Evolutionary conservation across 441 rosid genomes (phyloP), one percentile per base, ranked within the genome.

Genomic region (Erysimum pusillum): DNA sequence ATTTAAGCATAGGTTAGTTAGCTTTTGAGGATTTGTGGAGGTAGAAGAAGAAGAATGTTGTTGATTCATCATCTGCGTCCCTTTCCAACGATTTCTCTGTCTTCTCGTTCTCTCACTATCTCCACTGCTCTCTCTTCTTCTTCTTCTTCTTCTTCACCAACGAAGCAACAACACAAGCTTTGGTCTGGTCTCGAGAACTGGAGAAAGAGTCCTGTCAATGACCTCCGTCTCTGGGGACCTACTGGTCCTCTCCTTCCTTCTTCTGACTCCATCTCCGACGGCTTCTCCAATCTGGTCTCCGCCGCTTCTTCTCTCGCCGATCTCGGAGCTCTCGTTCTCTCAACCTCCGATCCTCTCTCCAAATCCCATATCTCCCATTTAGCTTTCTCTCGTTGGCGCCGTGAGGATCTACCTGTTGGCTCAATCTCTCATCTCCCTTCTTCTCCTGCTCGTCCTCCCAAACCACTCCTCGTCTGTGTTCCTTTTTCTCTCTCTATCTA

Each of bases 241-340:
- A 64, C 59, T 0, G 93, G 96, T 57, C 91, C 96, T 58, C 59
- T 63, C 51, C 73, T 75, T 31, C n/a, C 83, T 59, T 35, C 63
- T 54, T 45, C 67, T 10, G 63, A 44, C 44, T 67, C 61, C 13
- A 0, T 44, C 46, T 61, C 74, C 53, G 3, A n/a, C 60, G 45
- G 12, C 15, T 41, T 31, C 36, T 2, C 32, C 35, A 45, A 38
- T 44, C 61, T 49, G 0, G 79, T 75, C 20, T 78, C 74, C 1
- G 67, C 76, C 4, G 89, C 93, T 20, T 79, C 91, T 52, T 93
- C 96, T 78, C 91, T 91, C 68, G 86, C 98, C 0, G 94, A 90
- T 70, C 90, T 93, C 45, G 96, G 98, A 63, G 85, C 96, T 41
- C 74, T 91, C 61, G 91, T 93, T 8, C 97, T 93, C 75, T 83